Evolutionary conservation across 2,329 filamentous ascomycete species (phyloP).

Genomic region (Alternaria sp.): DNA sequence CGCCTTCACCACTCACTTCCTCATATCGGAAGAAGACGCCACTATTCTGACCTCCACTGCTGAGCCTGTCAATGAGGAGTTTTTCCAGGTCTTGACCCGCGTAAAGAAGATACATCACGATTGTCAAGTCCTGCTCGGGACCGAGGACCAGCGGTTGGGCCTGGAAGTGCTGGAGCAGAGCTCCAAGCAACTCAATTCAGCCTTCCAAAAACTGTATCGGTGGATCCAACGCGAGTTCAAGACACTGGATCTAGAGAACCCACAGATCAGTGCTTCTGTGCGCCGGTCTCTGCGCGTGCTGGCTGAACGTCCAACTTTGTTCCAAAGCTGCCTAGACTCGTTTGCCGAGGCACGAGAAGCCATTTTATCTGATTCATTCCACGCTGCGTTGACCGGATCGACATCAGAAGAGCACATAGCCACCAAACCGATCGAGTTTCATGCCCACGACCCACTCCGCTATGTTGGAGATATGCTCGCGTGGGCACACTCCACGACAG

Average conservation of each 20-base stretch:
- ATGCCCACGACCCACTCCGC: conserved; percentile 86
- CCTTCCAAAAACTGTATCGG: conserved; percentile 93
- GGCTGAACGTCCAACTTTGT: conserved; percentile 86
- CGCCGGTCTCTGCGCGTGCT: conserved; percentile 83
- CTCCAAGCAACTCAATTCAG: conserved; percentile 83
- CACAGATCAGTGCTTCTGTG: conserved; percentile 86
- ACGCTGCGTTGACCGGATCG: conserved; percentile 81
- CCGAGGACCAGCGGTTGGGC: conserved; percentile 86
- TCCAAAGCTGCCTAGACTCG: conserved; percentile 91
- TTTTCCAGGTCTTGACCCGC: conserved; percentile 78
- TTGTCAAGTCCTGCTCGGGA: conserved; percentile 85
- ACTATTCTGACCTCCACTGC: conserved; percentile 76
- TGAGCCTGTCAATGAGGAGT: conserved; percentile 83
- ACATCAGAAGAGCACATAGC: conserved; percentile 62
- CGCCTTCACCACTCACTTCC: conserved; percentile 81
- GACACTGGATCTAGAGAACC: conserved; percentile 88
- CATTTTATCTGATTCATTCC: conserved; percentile 87
- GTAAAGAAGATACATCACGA: conserved; percentile 89
- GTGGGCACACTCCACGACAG: conserved; percentile 92
- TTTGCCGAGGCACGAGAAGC: conserved; percentile 91
- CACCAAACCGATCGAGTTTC: conserved; percentile 89
- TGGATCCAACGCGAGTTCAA: conserved; percentile 97
- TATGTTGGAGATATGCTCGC: conserved; percentile 98
- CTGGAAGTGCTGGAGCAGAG: conserved; percentile 91
- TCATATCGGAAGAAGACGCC: conserved; percentile 81